Conservation (phyloP, 768 basidiomycete genomes). For the Leucocoprinus birnbaumii region DNA sequence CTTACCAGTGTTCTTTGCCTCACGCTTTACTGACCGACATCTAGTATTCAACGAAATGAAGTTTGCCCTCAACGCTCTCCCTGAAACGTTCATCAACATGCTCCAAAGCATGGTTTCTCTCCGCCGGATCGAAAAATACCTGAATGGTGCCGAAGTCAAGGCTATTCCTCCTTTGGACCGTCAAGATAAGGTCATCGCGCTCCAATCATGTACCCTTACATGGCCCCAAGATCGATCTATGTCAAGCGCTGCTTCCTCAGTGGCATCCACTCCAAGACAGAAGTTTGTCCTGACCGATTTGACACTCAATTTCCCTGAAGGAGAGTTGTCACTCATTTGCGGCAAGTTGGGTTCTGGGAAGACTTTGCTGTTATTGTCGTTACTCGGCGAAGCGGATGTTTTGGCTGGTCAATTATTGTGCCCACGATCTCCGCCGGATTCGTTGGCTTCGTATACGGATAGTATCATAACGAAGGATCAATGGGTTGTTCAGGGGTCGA, state of each 20-base stretch:
- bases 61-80: conserved; percentile 83
- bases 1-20: not conserved
- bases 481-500: conserved; percentile 77
- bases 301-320: conserved; percentile 71
- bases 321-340: conserved; percentile 80
- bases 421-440: conserved; percentile 82
- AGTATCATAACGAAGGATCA: conserved; percentile 43
- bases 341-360: conserved; percentile 91
- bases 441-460: conserved; percentile 58
- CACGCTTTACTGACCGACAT: not conserved
- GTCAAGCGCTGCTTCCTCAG: conserved; percentile 46
- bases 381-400: conserved; percentile 87
- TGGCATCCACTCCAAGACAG: conserved; percentile 67
- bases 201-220: conserved; percentile 84
- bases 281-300: conserved; percentile 84
- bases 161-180: conserved; percentile 54
- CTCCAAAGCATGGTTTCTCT: conserved; percentile 85
- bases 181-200: conserved; percentile 60
- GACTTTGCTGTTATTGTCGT: conserved; percentile 75
- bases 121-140: conserved; percentile 89
- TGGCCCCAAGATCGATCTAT: conserved; percentile 80
- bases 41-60: conserved; percentile 88
- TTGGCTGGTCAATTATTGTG: conserved; percentile 78
- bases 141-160: conserved; percentile 69
- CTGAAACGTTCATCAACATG: conserved; percentile 89